Evolutionary conservation across 139 green algal species (phyloP).

Genomic region (Micractinium conductrix): DNA sequence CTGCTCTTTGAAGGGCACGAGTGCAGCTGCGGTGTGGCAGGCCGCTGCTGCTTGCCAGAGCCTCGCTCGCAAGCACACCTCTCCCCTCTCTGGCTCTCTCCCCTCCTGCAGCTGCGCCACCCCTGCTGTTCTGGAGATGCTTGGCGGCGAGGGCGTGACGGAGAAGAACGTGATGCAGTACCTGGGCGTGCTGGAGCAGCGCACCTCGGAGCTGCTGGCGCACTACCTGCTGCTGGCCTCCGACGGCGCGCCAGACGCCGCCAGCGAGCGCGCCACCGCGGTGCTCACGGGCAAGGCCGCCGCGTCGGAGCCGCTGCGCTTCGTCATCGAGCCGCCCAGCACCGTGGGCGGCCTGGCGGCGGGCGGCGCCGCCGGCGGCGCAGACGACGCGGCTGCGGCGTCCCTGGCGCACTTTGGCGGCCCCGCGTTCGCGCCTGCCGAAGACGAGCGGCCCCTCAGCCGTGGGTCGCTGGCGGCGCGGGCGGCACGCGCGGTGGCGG

Average conservation of each 20-base stretch:
- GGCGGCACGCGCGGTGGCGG: not conserved
- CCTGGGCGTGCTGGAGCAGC: conserved; percentile 92
- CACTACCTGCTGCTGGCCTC: conserved; percentile 22
- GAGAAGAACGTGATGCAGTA: conserved; percentile 87
- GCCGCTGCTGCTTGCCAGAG: no score
- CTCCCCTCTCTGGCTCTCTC: no score
- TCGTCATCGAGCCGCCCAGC: conserved; percentile 22
- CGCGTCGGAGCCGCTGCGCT: not conserved
- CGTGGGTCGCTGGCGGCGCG: conserved; percentile 2
- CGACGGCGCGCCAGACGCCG: not conserved
- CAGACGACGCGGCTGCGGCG: not conserved
- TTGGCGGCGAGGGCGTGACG: conserved; percentile 69
- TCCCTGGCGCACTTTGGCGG: not conserved
- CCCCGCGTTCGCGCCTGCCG: not conserved
- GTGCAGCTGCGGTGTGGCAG: no score
- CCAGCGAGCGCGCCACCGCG: not conserved
- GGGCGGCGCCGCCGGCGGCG: not conserved
- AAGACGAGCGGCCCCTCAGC: conserved; percentile 18
- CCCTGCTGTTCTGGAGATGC: conserved; percentile 63
- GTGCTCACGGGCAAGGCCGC: not conserved
- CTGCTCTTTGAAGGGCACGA: no score
- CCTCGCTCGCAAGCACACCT: no score
- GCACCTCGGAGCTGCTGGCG: conserved; percentile 85
- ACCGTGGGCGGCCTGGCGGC: not conserved
- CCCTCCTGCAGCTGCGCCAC: conserved; percentile 71